Evolutionary conservation across 306 rosid species (phyloP).

Genomic region (Acacia acuminata): DNA sequence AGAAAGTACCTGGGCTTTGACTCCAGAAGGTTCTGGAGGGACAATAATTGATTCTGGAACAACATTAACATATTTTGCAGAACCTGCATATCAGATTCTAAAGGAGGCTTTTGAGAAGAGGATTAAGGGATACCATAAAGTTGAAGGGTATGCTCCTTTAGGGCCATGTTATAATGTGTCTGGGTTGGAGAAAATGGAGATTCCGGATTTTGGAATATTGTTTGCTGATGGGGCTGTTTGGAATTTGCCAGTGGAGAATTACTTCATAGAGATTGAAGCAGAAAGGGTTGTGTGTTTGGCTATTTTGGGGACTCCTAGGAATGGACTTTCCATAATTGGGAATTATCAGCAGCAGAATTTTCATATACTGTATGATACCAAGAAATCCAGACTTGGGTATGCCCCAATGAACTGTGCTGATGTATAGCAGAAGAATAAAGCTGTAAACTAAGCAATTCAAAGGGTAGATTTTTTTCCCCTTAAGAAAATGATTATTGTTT

Average conservation of each 20-base stretch:
- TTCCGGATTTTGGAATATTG: constrained; percentile 64
- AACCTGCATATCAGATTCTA: constrained; percentile 65
- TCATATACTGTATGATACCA: constrained; percentile 65
- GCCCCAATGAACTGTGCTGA: constrained; percentile 80
- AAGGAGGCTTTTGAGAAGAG: constrained; percentile 63
- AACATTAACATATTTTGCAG: constrained; percentile 75
- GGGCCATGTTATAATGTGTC: constrained; percentile 84
- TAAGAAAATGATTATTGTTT: not conserved
- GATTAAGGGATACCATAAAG: constrained; percentile 52
- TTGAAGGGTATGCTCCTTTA: constrained; percentile 53
- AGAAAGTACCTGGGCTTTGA: constrained; percentile 60
- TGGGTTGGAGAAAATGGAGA: constrained; percentile 53
- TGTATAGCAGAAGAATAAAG: constrained; percentile 24
- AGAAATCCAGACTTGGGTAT: constrained; percentile 73
- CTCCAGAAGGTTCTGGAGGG: constrained; percentile 66
- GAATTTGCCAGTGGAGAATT: constrained; percentile 81
- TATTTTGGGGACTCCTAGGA: constrained; percentile 62
- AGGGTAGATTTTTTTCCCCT: not conserved
- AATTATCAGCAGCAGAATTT: constrained; percentile 93
- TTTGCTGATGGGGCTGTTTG: constrained; percentile 79
- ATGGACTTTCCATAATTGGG: constrained; percentile 73
- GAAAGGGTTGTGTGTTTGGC: constrained; percentile 67
- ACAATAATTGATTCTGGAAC: constrained; percentile 91
- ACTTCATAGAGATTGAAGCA: constrained; percentile 68
- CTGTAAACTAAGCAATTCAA: constrained; percentile 24